A percentile compares a stretch with the other conserved stretches of the same genome.
phyloP scores from a whole-genome alignment of 2,329 filamentous ascomycete species.

The Talaromyces sp. region DNA sequence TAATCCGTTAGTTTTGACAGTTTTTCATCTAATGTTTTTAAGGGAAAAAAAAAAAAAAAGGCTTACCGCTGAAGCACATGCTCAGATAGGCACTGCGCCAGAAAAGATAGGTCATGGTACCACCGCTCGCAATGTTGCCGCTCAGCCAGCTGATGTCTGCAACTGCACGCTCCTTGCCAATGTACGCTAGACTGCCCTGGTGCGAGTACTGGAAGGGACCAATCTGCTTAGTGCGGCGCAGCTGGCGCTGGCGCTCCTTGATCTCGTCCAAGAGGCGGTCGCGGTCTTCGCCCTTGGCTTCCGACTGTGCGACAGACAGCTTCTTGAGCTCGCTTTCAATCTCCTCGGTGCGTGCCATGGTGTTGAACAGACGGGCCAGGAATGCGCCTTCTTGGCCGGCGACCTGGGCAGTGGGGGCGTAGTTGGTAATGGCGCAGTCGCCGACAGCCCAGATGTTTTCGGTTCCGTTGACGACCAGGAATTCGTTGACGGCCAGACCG shows the following conservation, averaged over 20 bases:
- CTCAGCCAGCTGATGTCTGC: constrained; percentile 97
- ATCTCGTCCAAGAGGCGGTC: constrained; percentile 67
- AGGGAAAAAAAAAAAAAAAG: constrained; percentile 5
- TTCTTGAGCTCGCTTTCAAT: constrained; percentile 72
- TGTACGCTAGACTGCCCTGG: constrained; percentile 94
- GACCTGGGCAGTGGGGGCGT: constrained; percentile 95
- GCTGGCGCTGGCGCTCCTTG: constrained; percentile 77
- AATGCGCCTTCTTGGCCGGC: constrained; percentile 93
- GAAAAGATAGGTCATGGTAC: constrained; percentile 94
- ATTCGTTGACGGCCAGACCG: constrained; percentile 95
- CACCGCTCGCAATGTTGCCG: constrained; percentile 90
- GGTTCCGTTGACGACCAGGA: constrained; percentile 93
- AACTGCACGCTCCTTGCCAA: constrained; percentile 95
- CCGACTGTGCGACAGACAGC: constrained; percentile 61
- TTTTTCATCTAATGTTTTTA: constrained; percentile 14
- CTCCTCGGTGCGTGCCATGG: constrained; percentile 89
- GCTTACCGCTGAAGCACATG: constrained; percentile 99
- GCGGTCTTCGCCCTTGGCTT: constrained; percentile 60
- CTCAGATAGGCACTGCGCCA: constrained; percentile 97
- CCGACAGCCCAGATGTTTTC: constrained; percentile 98
- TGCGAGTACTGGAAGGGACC: constrained; percentile 98
- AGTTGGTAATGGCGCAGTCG: constrained; percentile 95
- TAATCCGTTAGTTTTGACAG: neutral
- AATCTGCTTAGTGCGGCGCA: constrained; percentile 86
- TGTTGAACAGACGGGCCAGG: constrained; percentile 94